These are phyloP conservation scores for Huntiella abstrusa DNA, from an alignment of 2,329 filamentous ascomycete species.

Conservation along the genomic window DNA sequence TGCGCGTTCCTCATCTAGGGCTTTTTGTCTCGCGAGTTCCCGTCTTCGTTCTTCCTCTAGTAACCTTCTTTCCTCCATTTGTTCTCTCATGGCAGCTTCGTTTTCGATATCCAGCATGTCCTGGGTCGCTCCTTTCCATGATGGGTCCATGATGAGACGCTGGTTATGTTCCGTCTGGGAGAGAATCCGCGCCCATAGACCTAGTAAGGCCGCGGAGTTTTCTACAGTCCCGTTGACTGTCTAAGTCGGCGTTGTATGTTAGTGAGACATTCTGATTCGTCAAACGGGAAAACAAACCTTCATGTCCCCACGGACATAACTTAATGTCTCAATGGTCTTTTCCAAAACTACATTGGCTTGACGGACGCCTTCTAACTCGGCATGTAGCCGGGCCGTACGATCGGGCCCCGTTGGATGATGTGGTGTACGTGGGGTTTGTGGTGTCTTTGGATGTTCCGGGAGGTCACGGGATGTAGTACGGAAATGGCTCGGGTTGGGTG, in stretches of 20 bases:
- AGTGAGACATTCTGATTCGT: not conserved
- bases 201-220: constrained; percentile 74
- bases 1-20: constrained; percentile 39
- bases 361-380: constrained; percentile 65
- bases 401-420: constrained; percentile 21
- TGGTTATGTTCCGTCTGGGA: constrained; percentile 97
- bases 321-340: constrained; percentile 50
- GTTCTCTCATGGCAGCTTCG: constrained; percentile 53
- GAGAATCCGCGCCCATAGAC: constrained; percentile 89
- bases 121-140: constrained; percentile 75
- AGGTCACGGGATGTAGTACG: constrained; percentile 17
- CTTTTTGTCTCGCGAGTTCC: constrained; percentile 46
- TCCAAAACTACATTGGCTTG: constrained; percentile 82
- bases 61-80: constrained; percentile 58
- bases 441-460: constrained; percentile 22
- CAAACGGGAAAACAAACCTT: constrained; percentile 28
- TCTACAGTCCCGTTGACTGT: constrained; percentile 72
- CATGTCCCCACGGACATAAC: constrained; percentile 61
- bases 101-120: constrained; percentile 76
- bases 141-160: constrained; percentile 67
- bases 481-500: not conserved
- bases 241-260: constrained; percentile 21
- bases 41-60: constrained; percentile 61
- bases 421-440: constrained; percentile 30
- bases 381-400: constrained; percentile 49